Percentiles rank a stretch among this genome's conserved stretches.
These are phyloP conservation scores for Rosa multiflora DNA, from an alignment of 306 rosid species.

Conservation along the genomic window DNA sequence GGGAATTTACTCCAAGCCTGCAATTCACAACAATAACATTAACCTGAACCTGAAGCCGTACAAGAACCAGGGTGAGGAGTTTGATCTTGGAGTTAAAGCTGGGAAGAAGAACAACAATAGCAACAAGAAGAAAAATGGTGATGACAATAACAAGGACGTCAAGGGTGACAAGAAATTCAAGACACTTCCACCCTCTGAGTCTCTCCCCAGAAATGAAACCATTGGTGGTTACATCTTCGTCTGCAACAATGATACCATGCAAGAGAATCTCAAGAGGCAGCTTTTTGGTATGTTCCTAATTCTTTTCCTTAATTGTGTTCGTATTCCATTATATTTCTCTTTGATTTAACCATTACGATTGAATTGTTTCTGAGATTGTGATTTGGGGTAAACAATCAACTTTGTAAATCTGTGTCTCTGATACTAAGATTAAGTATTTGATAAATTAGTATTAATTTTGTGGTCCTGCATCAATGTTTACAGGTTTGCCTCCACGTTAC, in stretches of 20 bases:
- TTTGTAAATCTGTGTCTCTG: not conserved
- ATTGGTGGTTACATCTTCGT: slow-evolving; percentile 91
- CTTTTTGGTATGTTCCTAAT: slow-evolving; percentile 60
- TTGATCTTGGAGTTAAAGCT: slow-evolving; percentile 39
- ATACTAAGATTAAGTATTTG: not conserved
- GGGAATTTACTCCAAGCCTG: slow-evolving; percentile 72
- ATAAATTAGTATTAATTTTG: not conserved
- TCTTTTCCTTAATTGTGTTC: not conserved
- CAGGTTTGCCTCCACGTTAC: slow-evolving; percentile 92
- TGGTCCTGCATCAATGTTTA: slow-evolving; percentile 12
- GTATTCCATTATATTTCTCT: not conserved
- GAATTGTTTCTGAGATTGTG: not conserved
- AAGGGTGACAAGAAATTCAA: slow-evolving; percentile 77
- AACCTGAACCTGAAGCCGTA: slow-evolving; percentile 45
- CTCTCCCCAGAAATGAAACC: slow-evolving; percentile 72
- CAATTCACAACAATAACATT: slow-evolving; percentile 23
- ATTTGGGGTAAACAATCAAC: not conserved
- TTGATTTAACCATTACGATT: not conserved
- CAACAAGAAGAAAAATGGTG: slow-evolving; percentile 43
- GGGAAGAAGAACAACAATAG: slow-evolving; percentile 41
- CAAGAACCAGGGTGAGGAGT: slow-evolving; percentile 49
- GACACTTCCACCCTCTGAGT: slow-evolving; percentile 80
- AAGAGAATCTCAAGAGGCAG: slow-evolving; percentile 80
- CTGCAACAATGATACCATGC: slow-evolving; percentile 97
- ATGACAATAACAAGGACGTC: slow-evolving; percentile 48